Conservation (phyloP, 2,329 filamentous ascomycete species). For the Arthrobotrys conoides region DNA sequence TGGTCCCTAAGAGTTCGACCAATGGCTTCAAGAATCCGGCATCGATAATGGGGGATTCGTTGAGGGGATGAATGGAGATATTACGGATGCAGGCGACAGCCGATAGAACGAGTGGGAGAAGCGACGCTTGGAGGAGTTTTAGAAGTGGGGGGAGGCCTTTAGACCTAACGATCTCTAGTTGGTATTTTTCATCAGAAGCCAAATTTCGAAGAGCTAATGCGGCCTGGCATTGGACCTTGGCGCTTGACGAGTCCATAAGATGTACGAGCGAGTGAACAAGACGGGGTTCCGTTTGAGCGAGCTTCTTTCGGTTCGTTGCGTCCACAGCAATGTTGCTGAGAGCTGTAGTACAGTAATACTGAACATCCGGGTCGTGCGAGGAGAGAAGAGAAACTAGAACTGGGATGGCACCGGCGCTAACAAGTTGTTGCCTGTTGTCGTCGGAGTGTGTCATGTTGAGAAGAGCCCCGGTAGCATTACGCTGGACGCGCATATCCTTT, state of each 20-base stretch:
- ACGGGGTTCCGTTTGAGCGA: conserved; percentile 90
- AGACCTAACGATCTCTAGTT: conserved; percentile 94
- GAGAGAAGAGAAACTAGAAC: conserved; percentile 95
- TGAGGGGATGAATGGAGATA: conserved; percentile 97
- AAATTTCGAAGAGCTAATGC: conserved; percentile 93
- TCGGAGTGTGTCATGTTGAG: conserved; percentile 99
- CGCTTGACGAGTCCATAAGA: conserved; percentile 96
- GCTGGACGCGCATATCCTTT: conserved; percentile 97
- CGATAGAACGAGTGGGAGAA: conserved; percentile 93
- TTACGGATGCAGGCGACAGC: conserved; percentile 98
- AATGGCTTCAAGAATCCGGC: conserved; percentile 94
- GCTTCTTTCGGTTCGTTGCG: conserved; percentile 86
- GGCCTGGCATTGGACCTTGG: conserved; percentile 98
- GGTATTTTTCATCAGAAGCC: conserved; percentile 98
- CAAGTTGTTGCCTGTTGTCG: conserved; percentile 96
- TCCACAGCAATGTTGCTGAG: conserved; percentile 99
- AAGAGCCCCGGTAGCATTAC: conserved; percentile 94
- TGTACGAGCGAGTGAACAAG: conserved; percentile 94
- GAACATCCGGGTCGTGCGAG: conserved; percentile 94
- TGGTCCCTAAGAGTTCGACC: conserved; percentile 92
- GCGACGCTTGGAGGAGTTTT: conserved; percentile 91
- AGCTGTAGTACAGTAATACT: conserved; percentile 99
- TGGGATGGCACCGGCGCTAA: conserved; percentile 97
- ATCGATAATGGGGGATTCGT: conserved; percentile 98
- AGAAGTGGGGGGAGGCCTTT: conserved; percentile 87